A percentile compares a stretch with the other conserved stretches of the same genome.
Conservation (phyloP, 1,284 basidiomycete genomes). For the Xerocomus amazonicus region DNA sequence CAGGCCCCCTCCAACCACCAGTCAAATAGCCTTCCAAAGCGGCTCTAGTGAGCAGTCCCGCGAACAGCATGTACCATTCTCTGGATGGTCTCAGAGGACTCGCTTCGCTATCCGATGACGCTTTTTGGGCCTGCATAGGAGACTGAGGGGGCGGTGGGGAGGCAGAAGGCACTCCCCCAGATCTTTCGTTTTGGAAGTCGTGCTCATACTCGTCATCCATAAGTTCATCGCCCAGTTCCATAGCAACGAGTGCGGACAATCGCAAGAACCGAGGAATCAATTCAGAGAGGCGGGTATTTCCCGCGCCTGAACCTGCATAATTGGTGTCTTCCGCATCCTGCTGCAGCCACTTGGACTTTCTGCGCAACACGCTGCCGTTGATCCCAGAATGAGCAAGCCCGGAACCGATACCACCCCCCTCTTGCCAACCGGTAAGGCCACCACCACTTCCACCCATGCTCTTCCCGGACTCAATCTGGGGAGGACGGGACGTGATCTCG, state of each 20-base stretch:
- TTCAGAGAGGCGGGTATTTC: slow-evolving; percentile 63
- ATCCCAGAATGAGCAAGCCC: slow-evolving; percentile 55
- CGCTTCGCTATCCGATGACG: slow-evolving; percentile 39
- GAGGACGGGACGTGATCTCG: slow-evolving; percentile 25
- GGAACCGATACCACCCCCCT: slow-evolving; percentile 65
- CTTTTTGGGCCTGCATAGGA: slow-evolving; percentile 13
- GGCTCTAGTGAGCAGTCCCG: slow-evolving; percentile 70
- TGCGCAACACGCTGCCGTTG: slow-evolving; percentile 53
- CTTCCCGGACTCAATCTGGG: slow-evolving; percentile 23
- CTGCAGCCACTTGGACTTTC: slow-evolving; percentile 37
- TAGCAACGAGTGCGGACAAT: slow-evolving; percentile 69
- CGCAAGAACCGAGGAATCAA: slow-evolving; percentile 70
- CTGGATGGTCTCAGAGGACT: slow-evolving; percentile 60
- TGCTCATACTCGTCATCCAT: slow-evolving; percentile 41
- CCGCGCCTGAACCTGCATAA: slow-evolving; percentile 38
- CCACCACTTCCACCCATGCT: slow-evolving; percentile 42
- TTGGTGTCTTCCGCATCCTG: slow-evolving; percentile 27
- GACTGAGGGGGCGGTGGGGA: slow-evolving; percentile 14
- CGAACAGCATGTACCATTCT: slow-evolving; percentile 78
- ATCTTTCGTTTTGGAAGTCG: slow-evolving; percentile 18
- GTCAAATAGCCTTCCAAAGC: slow-evolving; percentile 79
- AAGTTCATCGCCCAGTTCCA: slow-evolving; percentile 64
- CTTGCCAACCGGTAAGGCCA: slow-evolving; percentile 65
- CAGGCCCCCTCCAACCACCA: slow-evolving; percentile 70
- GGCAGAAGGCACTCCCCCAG: slow-evolving; percentile 7